A percentile compares a stretch with the other conserved stretches of the same genome.
These are phyloP conservation scores for Cryptococcus jaspeensis DNA, from an alignment of 1,284 basidiomycete species.

Conservation along the genomic window DNA sequence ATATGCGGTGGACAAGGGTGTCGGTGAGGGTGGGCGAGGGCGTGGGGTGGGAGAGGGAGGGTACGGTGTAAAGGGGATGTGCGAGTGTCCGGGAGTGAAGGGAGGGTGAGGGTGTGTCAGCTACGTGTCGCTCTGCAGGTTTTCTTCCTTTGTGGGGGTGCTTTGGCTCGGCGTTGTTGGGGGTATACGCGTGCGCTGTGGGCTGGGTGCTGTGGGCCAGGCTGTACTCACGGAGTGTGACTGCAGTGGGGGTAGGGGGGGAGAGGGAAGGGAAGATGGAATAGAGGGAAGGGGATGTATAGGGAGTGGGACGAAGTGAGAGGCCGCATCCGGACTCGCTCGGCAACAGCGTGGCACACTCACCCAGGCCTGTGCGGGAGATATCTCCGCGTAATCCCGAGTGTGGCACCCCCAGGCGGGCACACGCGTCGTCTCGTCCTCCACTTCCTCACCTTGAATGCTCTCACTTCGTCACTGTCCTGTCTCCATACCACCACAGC, in stretches of 20 bases:
- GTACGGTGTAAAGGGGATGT: too few relatives aligned
- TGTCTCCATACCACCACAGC: not conserved
- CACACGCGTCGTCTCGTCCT: slow-evolving; percentile 15
- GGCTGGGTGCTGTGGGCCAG: not conserved
- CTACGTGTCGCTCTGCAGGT: not conserved
- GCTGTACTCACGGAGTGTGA: too few relatives aligned
- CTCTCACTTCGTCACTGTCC: not conserved
- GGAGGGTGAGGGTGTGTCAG: not conserved
- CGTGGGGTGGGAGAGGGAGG: not conserved
- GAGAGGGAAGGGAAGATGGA: slow-evolving; percentile 5
- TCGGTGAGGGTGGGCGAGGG: not conserved
- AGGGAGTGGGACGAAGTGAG: not conserved
- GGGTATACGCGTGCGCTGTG: not conserved
- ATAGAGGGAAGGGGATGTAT: not conserved
- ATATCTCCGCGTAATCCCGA: slow-evolving; percentile 14
- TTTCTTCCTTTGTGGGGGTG: not conserved
- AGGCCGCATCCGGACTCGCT: too few relatives aligned
- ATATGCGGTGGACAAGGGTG: not conserved
- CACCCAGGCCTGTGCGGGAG: not conserved
- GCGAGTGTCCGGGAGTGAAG: too few relatives aligned
- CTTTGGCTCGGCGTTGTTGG: not conserved
- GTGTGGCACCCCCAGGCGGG: slow-evolving; percentile 14
- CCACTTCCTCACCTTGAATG: not conserved
- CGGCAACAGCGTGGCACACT: not conserved
- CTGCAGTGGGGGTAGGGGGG: not conserved